phyloP scores from a whole-genome alignment of 257 asterid genomes.

The Capsicum pubescens region DNA sequence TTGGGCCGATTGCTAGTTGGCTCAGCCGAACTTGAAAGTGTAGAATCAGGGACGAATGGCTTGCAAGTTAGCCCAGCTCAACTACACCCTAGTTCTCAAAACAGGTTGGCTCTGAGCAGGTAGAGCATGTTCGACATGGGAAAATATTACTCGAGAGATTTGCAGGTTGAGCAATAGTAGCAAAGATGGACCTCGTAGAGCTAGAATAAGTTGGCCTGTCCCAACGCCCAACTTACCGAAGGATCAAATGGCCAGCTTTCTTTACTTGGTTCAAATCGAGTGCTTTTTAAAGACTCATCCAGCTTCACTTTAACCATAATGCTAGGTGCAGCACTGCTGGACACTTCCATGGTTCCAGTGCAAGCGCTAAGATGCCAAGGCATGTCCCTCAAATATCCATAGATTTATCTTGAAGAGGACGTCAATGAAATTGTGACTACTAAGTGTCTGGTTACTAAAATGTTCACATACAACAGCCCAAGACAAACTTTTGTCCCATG shows the following conservation, averaged over 20 bases:
- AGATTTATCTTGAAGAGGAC: background rate
- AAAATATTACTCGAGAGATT: conserved; percentile 10
- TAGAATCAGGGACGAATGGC: background rate
- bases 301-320: conserved; percentile 7
- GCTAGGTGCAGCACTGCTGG: conserved; percentile 10
- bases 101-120: background rate
- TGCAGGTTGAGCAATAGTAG: background rate
- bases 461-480: conserved; percentile 18
- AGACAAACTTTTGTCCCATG: conserved; percentile 7
- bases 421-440: conserved; percentile 9
- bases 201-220: background rate
- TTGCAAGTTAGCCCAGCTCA: conserved; percentile 2
- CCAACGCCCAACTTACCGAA: conserved; percentile 20
- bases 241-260: background rate
- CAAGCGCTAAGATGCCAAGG: conserved; percentile 15
- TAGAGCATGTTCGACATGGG: background rate
- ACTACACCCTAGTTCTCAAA: background rate
- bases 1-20: background rate
- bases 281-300: background rate
- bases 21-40: conserved; percentile 12
- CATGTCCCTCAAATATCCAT: conserved; percentile 8
- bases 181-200: background rate
- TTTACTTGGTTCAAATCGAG: conserved; percentile 16
- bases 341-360: background rate
- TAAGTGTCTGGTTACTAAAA: background rate